phyloP scores from a whole-genome alignment of 1,284 basidiomycete genomes.

The Somion occarium region DNA sequence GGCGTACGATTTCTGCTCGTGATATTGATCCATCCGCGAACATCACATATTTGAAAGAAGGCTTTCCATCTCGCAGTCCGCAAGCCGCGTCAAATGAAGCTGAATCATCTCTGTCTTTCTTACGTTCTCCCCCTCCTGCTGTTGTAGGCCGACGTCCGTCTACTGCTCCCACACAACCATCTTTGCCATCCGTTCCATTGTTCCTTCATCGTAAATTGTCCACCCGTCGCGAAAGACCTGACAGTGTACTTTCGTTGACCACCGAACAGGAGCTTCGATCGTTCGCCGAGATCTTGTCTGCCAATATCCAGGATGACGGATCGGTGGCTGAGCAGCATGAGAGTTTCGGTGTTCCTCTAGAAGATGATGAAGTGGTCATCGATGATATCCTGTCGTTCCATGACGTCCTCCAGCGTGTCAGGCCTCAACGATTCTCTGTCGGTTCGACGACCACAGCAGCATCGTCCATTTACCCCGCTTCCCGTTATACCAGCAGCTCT shows the following conservation, averaged over 20 bases:
- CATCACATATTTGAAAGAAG: neutral
- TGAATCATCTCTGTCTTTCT: neutral
- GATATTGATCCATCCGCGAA: too few relatives aligned
- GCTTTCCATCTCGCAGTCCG: neutral
- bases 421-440: neutral
- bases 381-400: neutral
- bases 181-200: neutral
- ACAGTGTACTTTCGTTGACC: slow-evolving; percentile 24
- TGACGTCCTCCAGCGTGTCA: neutral
- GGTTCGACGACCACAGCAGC: neutral
- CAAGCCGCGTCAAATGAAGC: neutral
- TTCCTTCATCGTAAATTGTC: slow-evolving; percentile 6
- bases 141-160: neutral
- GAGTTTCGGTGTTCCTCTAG: neutral
- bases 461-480: neutral
- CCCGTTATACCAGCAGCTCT: neutral
- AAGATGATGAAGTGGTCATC: neutral
- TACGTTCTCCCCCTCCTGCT: neutral
- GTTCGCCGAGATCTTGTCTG: slow-evolving; percentile 29
- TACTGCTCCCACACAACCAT: neutral
- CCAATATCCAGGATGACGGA: slow-evolving; percentile 13
- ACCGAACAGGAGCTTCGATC: slow-evolving; percentile 30
- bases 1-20: too few relatives aligned
- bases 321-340: neutral
- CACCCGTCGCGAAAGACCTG: neutral